Evolutionary conservation across 495 filamentous ascomycete genomes (phyloP), one percentile per base, ranked within the genome.

Genomic region (Trichoderma reesei): DNA sequence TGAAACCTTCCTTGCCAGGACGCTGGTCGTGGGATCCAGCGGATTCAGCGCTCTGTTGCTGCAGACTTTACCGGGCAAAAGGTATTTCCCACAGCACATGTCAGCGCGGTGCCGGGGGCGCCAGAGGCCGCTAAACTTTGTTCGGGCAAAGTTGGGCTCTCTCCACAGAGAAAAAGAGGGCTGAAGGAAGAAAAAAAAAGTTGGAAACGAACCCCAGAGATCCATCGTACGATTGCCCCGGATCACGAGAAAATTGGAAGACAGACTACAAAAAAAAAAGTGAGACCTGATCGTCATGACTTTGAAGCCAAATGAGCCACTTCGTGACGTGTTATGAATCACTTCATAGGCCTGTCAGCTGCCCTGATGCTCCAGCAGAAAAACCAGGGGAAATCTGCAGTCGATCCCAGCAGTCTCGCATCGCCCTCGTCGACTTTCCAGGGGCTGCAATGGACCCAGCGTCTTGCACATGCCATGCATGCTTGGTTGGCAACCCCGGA

Each of bases 1-100:
- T 56, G 51, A 56, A 56, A 56, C 51, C 51, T 56, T 56, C 51
- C 51, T 56, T 56, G 51, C n/a, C 16, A 31, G 51, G 51, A 14
- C 11, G 42, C 11, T 5, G 42, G 31, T 26, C 51, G 51, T 20
- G 51, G 51, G 51, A 26, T 56, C 33, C 51, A 56, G 51, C 51
- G 51, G 26, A 26, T 26, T 26, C 26, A 26, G 26, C 31, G 51
- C 51, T 31, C 26, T 26, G 1, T 39, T 39, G 26, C 51, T 56
- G 26, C 51, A 56, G 51, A 20, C 16, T 48, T 48, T 48, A 5
- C 5, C 1, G 16, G 44, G n/a, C 16, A 56, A 14, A 26, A 26
- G 26, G 0, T 0, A 26, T 26, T 26, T 26, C 34, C 10, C 26
- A 33, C 20, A 34, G 51, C 51, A 56, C 51, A 56, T 56, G 51